A percentile compares a stretch with the other conserved stretches of the same genome.
Conservation (phyloP, 805 yeast genomes). For the Hanseniaspora guilliermondii region DNA sequence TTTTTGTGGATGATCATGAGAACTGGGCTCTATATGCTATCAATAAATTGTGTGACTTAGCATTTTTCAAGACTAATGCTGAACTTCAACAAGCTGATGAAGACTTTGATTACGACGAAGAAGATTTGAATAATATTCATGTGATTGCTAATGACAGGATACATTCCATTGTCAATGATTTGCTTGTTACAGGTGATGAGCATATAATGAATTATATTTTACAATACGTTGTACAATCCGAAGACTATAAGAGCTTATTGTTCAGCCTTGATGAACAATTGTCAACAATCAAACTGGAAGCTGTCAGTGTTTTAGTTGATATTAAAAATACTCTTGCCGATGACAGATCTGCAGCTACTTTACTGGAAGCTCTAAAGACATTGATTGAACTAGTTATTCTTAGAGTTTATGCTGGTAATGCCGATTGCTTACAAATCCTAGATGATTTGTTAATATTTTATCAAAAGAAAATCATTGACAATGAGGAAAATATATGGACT, state of each 20-base stretch:
- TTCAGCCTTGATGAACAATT: slow-evolving; percentile 50
- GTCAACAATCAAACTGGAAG: slow-evolving; percentile 34
- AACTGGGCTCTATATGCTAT: slow-evolving; percentile 26
- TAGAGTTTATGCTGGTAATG: slow-evolving; percentile 63
- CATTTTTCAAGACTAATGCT: slow-evolving; percentile 24
- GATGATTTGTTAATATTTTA: slow-evolving; percentile 60
- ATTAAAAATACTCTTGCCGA: slow-evolving; percentile 19
- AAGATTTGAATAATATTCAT: slow-evolving; percentile 25
- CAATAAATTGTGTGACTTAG: slow-evolving; percentile 23
- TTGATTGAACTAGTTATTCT: slow-evolving; percentile 63
- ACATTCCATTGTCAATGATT: slow-evolving; percentile 52
- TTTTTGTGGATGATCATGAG: slow-evolving; percentile 19
- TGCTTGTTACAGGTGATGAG: slow-evolving; percentile 33
- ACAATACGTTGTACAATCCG: slow-evolving; percentile 26
- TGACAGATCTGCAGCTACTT: slow-evolving; percentile 17
- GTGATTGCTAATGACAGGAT: slow-evolving; percentile 48
- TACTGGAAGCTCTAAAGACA: slow-evolving; percentile 55
- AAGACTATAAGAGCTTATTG: slow-evolving; percentile 23
- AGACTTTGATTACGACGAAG: slow-evolving; percentile 14
- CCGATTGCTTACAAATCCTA: slow-evolving; percentile 63
- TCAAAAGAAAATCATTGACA: slow-evolving; percentile 20
- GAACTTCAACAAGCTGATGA: slow-evolving; percentile 17
- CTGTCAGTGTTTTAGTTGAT: slow-evolving; percentile 37
- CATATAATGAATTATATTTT: slow-evolving; percentile 30
- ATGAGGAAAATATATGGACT: slow-evolving; percentile 32